phyloP scores from a whole-genome alignment of 371 early-diverging fungal species.

The Circinella umbellata region DNA sequence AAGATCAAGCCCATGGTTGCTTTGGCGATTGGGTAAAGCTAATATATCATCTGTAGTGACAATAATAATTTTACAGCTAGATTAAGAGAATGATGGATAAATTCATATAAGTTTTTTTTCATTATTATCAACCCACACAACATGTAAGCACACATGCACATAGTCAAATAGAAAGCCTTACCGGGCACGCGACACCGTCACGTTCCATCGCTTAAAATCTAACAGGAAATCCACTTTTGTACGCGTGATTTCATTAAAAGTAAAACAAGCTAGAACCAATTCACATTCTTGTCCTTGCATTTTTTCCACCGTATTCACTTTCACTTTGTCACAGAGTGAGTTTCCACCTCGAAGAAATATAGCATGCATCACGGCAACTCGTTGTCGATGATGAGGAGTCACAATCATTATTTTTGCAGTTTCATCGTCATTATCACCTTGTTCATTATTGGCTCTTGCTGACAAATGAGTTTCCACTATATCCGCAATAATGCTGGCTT shows the following conservation, averaged over 20 bases:
- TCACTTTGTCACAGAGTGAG: slow-evolving; percentile 16
- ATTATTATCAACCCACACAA: neutral
- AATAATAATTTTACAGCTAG: slow-evolving; percentile 59
- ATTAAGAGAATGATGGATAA: neutral
- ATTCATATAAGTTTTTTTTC: neutral
- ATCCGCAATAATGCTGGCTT: slow-evolving; percentile 46
- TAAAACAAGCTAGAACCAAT: slow-evolving; percentile 60
- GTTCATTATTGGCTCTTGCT: neutral
- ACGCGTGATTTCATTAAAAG: slow-evolving; percentile 31
- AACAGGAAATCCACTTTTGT: slow-evolving; percentile 42
- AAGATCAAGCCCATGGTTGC: slow-evolving; percentile 22
- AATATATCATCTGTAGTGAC: slow-evolving; percentile 50
- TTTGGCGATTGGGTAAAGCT: slow-evolving; percentile 22
- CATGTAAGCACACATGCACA: no score
- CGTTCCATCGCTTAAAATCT: slow-evolving; percentile 62
- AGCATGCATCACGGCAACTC: slow-evolving; percentile 40
- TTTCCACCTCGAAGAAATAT: slow-evolving; percentile 10
- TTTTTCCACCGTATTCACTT: slow-evolving; percentile 56
- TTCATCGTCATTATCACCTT: slow-evolving; percentile 12
- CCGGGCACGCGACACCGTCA: slow-evolving; percentile 59
- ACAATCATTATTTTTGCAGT: slow-evolving; percentile 43
- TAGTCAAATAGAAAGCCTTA: slow-evolving; percentile 14
- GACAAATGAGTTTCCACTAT: slow-evolving; percentile 43
- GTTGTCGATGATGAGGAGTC: slow-evolving; percentile 61
- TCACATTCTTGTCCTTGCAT: slow-evolving; percentile 69